Conservation (phyloP, 1,139 yeast genomes). For the Kodamaea plutei region DNA sequence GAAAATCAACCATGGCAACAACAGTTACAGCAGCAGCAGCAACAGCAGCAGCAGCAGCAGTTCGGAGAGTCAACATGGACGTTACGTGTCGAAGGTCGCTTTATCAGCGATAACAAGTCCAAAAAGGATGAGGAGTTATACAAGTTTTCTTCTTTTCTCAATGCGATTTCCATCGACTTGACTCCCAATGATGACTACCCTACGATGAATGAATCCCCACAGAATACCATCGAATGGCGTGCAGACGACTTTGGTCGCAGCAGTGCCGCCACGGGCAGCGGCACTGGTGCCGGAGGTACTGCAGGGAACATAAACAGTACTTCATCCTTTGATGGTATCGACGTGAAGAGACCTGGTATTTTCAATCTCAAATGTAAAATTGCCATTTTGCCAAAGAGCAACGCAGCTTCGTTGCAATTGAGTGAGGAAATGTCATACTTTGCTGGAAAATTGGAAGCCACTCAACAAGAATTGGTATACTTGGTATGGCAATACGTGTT, state of each 20-base stretch:
- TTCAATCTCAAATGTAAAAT: constrained; percentile 65
- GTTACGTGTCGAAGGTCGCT: constrained; percentile 79
- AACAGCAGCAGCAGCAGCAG: constrained; percentile 19
- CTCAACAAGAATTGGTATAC: constrained; percentile 83
- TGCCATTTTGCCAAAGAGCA: constrained; percentile 81
- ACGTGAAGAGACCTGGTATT: constrained; percentile 74
- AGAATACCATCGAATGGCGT: constrained; percentile 44
- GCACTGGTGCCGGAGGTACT: constrained; percentile 6
- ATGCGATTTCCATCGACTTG: constrained; percentile 81
- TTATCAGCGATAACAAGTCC: constrained; percentile 40
- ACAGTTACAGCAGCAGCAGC: constrained; percentile 26
- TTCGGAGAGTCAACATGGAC: constrained; percentile 65
- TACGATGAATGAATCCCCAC: constrained; percentile 25
- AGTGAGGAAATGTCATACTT: constrained; percentile 61
- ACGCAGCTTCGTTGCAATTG: constrained; percentile 52
- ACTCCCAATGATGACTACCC: constrained; percentile 43
- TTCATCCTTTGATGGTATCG: constrained; percentile 73
- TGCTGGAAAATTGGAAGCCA: constrained; percentile 71
- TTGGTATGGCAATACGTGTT: constrained; percentile 87
- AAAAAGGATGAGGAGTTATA: constrained; percentile 23
- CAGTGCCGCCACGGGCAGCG: constrained; percentile 1
- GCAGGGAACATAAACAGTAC: constrained; percentile 10
- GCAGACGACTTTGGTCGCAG: constrained; percentile 16
- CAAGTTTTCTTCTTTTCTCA: constrained; percentile 75
- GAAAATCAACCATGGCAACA: constrained; percentile 93